These are phyloP conservation scores for Tricholoma sp. DNA, from an alignment of 768 basidiomycete species.

Conservation along the genomic window DNA sequence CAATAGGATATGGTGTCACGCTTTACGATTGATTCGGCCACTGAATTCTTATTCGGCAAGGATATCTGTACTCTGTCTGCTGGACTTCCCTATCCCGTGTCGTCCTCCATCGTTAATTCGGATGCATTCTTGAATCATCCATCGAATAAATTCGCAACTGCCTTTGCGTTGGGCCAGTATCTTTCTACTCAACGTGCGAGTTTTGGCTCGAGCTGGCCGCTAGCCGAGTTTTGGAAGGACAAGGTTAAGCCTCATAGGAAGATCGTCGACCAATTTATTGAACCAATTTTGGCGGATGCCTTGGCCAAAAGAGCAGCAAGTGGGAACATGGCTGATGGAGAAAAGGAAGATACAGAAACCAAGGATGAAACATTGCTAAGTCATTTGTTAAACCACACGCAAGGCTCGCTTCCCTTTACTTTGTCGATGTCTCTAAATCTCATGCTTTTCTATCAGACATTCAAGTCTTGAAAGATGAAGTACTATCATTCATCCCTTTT, in stretches of 20 bases:
- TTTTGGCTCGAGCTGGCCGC: constrained; percentile 39
- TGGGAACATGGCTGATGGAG: not conserved
- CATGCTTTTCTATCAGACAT: constrained; percentile 6
- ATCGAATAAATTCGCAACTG: constrained; percentile 39
- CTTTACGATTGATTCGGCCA: constrained; percentile 62
- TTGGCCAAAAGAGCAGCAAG: constrained; percentile 25
- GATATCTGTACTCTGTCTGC: constrained; percentile 45
- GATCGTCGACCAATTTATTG: constrained; percentile 45
- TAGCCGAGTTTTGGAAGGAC: constrained; percentile 51
- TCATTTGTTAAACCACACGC: constrained; percentile 47
- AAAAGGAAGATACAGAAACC: constrained; percentile 14
- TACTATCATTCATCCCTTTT: not conserved
- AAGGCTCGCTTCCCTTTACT: constrained; percentile 29
- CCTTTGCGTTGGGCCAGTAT: constrained; percentile 45
- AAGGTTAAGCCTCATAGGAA: constrained; percentile 38
- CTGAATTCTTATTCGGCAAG: constrained; percentile 54
- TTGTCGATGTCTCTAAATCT: not conserved
- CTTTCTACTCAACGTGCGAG: constrained; percentile 26
- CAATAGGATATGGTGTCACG: constrained; percentile 36
- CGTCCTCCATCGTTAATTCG: constrained; percentile 23
- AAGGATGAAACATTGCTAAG: constrained; percentile 39
- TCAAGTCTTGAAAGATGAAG: constrained; percentile 20
- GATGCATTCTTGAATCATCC: constrained; percentile 26
- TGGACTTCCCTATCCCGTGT: constrained; percentile 44
- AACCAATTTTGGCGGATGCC: constrained; percentile 47